Conservation (phyloP, 805 yeast species). For the Candida maesae region DNA sequence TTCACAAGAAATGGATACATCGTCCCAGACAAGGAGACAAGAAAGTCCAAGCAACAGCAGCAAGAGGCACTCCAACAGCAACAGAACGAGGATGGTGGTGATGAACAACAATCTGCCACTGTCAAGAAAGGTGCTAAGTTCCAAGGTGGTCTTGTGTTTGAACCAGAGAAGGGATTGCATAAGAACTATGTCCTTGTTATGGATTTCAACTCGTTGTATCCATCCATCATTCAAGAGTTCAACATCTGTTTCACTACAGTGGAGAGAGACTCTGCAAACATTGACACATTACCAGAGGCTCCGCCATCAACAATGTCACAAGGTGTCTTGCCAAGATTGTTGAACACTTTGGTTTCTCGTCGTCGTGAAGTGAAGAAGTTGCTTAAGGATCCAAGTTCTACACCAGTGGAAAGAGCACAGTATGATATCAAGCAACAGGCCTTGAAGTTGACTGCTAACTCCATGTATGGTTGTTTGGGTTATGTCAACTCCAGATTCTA, state of each 20-base stretch:
- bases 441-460: slow-evolving; percentile 92
- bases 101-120: slow-evolving; percentile 42
- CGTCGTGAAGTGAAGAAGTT: slow-evolving; percentile 90
- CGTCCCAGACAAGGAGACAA: slow-evolving; percentile 79
- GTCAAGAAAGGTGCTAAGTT: slow-evolving; percentile 62
- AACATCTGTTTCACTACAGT: slow-evolving; percentile 97
- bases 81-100: slow-evolving; percentile 27
- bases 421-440: slow-evolving; percentile 96
- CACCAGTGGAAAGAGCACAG: slow-evolving; percentile 66
- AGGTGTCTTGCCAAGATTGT: slow-evolving; percentile 84
- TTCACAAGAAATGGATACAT: slow-evolving; percentile 75
- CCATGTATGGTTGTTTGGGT: slow-evolving; percentile 99
- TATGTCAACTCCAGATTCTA: slow-evolving; percentile 87
- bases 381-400: slow-evolving; percentile 68
- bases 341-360: slow-evolving; percentile 80
- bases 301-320: slow-evolving; percentile 56
- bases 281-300: slow-evolving; percentile 62
- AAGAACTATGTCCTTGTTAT: slow-evolving; percentile 85
- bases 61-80: slow-evolving; percentile 24
- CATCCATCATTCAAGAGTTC: slow-evolving; percentile 94
- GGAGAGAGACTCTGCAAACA: slow-evolving; percentile 53
- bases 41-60: slow-evolving; percentile 34
- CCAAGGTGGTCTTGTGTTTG: slow-evolving; percentile 94
- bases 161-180: slow-evolving; percentile 93
- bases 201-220: slow-evolving; percentile 98